phyloP scores from a whole-genome alignment of 257 asterid genomes.

The Jaltomata sinuosa region DNA sequence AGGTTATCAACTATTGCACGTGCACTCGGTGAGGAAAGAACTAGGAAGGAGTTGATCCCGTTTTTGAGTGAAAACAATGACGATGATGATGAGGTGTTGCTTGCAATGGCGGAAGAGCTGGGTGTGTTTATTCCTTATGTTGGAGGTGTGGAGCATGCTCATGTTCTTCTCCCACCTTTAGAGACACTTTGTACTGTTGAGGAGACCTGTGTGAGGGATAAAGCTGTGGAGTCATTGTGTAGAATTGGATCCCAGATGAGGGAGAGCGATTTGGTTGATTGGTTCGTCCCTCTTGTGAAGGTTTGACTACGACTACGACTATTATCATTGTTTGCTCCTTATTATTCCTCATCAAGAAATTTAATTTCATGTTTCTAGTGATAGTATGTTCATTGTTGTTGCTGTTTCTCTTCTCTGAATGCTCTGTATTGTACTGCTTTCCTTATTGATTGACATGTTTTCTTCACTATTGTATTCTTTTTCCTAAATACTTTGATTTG shows the following conservation, averaged over 20 bases:
- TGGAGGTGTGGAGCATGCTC: conserved; percentile 93
- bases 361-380: not conserved
- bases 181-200: conserved; percentile 90
- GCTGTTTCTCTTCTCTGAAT: too few relatives aligned
- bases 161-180: conserved; percentile 78
- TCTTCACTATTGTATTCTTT: too few relatives aligned
- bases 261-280: conserved; percentile 79
- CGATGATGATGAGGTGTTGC: conserved; percentile 87
- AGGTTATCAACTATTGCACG: conserved; percentile 91
- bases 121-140: conserved; percentile 91
- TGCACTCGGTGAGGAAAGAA: conserved; percentile 93
- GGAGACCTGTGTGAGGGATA: conserved; percentile 94
- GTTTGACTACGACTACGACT: conserved; percentile 25
- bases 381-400: too few relatives aligned
- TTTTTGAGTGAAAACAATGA: conserved; percentile 90
- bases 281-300: conserved; percentile 82
- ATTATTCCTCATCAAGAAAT: not conserved
- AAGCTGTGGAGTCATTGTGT: conserved; percentile 85
- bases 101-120: conserved; percentile 94
- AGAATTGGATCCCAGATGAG: conserved; percentile 92
- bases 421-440: too few relatives aligned
- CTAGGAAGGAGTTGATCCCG: conserved; percentile 81
- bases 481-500: too few relatives aligned
- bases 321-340: not conserved
- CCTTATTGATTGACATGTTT: too few relatives aligned